Percentiles rank a stretch among this genome's conserved stretches.
Evolutionary conservation across 2,329 filamentous ascomycete species (phyloP).

Genomic region (Corinectria fuckeliana): DNA sequence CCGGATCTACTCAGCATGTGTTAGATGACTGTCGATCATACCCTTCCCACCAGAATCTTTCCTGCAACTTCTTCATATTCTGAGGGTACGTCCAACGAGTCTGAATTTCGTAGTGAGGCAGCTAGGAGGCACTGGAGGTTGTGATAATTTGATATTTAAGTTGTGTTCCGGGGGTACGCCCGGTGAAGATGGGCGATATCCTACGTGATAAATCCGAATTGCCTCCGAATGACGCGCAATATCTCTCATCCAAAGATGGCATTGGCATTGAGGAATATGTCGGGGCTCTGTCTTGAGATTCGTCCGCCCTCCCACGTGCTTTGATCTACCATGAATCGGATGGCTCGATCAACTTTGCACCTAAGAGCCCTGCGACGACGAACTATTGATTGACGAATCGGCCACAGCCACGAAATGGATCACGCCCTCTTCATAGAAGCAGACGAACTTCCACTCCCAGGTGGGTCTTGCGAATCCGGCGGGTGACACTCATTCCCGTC

Average conservation of each 20-base stretch:
- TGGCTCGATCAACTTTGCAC: background rate
- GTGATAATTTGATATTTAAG: background rate
- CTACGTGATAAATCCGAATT: background rate
- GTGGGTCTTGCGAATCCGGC: conserved; percentile 22
- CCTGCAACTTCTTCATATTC: background rate
- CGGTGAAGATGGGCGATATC: background rate
- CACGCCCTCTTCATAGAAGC: background rate
- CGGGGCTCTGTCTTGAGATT: background rate
- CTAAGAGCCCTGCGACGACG: background rate
- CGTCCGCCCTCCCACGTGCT: background rate
- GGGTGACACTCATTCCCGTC: conserved; percentile 16
- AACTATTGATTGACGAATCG: background rate
- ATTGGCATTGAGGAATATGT: background rate
- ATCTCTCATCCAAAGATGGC: background rate
- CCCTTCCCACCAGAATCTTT: background rate
- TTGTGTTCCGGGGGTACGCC: background rate
- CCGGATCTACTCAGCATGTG: conserved; percentile 6
- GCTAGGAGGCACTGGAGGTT: background rate
- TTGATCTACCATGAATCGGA: background rate
- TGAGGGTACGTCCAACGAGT: background rate
- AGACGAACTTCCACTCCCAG: conserved; percentile 7
- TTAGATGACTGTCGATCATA: background rate
- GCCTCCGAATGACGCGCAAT: background rate
- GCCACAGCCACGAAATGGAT: background rate
- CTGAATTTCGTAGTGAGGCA: conserved; percentile 10